Evolutionary conservation across 805 yeast genomes (phyloP).

Genomic region (Candida andamanensis): DNA sequence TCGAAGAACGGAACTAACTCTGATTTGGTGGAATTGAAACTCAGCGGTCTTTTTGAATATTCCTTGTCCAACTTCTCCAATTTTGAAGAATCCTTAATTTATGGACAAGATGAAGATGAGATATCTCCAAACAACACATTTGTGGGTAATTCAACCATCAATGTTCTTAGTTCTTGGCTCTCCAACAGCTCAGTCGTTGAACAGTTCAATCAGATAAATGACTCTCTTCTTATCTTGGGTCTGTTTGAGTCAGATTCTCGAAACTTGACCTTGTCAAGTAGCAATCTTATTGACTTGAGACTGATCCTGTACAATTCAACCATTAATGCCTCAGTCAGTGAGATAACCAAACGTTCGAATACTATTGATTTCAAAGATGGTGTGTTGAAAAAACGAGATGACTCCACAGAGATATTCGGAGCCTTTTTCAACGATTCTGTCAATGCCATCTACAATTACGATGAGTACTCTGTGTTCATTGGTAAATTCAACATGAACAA

Average conservation of each 20-base stretch:
- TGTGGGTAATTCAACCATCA: slow-evolving; percentile 38
- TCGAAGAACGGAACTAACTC: slow-evolving; percentile 6
- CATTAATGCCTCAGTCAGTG: slow-evolving; percentile 23
- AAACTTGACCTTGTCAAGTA: slow-evolving; percentile 22
- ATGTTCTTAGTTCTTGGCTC: slow-evolving; percentile 28
- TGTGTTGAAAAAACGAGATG: slow-evolving; percentile 13
- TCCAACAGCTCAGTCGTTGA: slow-evolving; percentile 29
- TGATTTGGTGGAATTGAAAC: slow-evolving; percentile 24
- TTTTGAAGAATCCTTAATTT: slow-evolving; percentile 26
- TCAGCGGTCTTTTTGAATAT: slow-evolving; percentile 84
- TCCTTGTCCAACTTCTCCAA: slow-evolving; percentile 58
- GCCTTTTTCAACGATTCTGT: slow-evolving; percentile 27
- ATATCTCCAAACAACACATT: slow-evolving; percentile 28
- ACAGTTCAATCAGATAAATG: slow-evolving; percentile 22
- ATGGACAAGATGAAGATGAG: slow-evolving; percentile 13
- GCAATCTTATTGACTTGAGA: slow-evolving; percentile 23
- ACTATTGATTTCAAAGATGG: slow-evolving; percentile 1
- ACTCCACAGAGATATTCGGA: slow-evolving; percentile 16
- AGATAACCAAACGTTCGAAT: slow-evolving; percentile 10
- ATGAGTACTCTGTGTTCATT: slow-evolving; percentile 20
- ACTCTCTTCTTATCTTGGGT: slow-evolving; percentile 44
- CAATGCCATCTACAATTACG: slow-evolving; percentile 16
- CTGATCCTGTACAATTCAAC: slow-evolving; percentile 27
- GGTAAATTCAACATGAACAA: slow-evolving; percentile 29
- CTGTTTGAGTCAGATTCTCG: slow-evolving; percentile 31